phyloP scores from a whole-genome alignment of 1,284 basidiomycete genomes.

The Trametes hirsuta region DNA sequence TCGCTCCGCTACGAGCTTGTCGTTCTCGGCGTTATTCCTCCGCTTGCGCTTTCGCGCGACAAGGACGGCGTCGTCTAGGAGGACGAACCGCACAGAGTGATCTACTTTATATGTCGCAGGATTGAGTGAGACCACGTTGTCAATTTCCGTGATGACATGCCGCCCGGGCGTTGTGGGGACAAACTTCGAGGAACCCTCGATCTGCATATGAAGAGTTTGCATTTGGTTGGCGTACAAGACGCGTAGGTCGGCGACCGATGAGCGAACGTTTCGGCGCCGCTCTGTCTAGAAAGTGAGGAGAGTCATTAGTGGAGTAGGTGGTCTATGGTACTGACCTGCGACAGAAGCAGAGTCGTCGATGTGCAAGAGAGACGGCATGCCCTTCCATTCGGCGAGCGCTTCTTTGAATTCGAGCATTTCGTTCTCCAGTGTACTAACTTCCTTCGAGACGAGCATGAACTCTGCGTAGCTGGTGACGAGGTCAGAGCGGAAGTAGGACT shows the following conservation, averaged over 20 bases:
- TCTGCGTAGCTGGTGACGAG: constrained; percentile 78
- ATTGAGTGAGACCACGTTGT: constrained; percentile 86
- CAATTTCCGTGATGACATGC: constrained; percentile 88
- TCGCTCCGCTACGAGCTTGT: constrained; percentile 86
- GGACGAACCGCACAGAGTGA: constrained; percentile 85
- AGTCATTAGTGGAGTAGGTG: background rate
- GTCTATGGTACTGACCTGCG: constrained; percentile 38
- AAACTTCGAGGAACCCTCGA: constrained; percentile 97
- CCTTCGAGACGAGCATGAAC: constrained; percentile 96
- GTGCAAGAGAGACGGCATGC: constrained; percentile 90
- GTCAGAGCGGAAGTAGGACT: background rate
- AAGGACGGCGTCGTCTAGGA: constrained; percentile 91
- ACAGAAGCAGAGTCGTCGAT: constrained; percentile 77
- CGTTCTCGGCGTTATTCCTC: constrained; percentile 48
- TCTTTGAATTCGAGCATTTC: constrained; percentile 98
- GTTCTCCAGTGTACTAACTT: constrained; percentile 95
- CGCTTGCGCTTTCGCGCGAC: constrained; percentile 72
- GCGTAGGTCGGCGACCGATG: constrained; percentile 91
- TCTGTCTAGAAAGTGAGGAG: constrained; percentile 37
- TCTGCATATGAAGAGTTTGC: constrained; percentile 86
- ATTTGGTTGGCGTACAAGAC: constrained; percentile 95
- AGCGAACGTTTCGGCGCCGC: constrained; percentile 74
- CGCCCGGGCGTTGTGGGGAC: constrained; percentile 88
- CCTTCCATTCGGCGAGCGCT: constrained; percentile 91
- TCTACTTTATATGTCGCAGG: constrained; percentile 95